Conservation (phyloP, 768 basidiomycete species). For the Nidularia sp. region DNA sequence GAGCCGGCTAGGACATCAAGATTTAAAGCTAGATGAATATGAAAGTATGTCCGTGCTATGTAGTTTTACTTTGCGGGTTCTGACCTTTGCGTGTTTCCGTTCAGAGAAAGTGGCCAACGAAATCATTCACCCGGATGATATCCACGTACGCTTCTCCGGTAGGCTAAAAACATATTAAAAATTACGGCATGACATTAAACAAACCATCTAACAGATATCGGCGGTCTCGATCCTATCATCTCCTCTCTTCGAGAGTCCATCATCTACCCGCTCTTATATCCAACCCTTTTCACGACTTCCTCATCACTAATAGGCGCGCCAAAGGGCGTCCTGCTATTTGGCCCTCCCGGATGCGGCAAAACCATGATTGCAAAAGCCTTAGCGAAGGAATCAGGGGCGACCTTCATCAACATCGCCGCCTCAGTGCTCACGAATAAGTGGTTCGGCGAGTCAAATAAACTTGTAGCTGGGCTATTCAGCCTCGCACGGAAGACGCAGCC, state of each 20-base stretch:
- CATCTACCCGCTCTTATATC: conserved; percentile 91
- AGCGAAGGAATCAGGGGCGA: conserved; percentile 95
- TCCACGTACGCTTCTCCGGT: conserved; percentile 73
- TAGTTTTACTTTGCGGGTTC: neutral
- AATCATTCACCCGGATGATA: conserved; percentile 90
- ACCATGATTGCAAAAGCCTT: conserved; percentile 99
- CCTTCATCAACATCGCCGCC: conserved; percentile 72
- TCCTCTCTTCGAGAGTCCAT: conserved; percentile 90
- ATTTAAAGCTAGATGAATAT: conserved; percentile 83
- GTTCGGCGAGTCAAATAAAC: conserved; percentile 72
- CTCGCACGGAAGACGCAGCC: conserved; percentile 93
- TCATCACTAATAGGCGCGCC: conserved; percentile 86
- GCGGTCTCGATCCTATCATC: conserved; percentile 90
- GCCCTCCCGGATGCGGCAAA: conserved; percentile 97
- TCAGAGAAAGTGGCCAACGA: conserved; percentile 85
- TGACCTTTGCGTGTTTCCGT: neutral
- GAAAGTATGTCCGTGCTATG: conserved; percentile 55
- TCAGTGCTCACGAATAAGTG: conserved; percentile 45
- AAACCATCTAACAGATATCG: conserved; percentile 58
- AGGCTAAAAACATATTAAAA: conserved; percentile 7
- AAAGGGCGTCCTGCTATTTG: conserved; percentile 93
- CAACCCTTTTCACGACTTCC: conserved; percentile 77
- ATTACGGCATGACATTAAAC: neutral
- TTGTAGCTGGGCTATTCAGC: conserved; percentile 91
- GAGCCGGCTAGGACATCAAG: conserved; percentile 65